Evolutionary conservation across 352 stramenopile genomes (phyloP).

Genomic region (Pythium pyrilobum): DNA sequence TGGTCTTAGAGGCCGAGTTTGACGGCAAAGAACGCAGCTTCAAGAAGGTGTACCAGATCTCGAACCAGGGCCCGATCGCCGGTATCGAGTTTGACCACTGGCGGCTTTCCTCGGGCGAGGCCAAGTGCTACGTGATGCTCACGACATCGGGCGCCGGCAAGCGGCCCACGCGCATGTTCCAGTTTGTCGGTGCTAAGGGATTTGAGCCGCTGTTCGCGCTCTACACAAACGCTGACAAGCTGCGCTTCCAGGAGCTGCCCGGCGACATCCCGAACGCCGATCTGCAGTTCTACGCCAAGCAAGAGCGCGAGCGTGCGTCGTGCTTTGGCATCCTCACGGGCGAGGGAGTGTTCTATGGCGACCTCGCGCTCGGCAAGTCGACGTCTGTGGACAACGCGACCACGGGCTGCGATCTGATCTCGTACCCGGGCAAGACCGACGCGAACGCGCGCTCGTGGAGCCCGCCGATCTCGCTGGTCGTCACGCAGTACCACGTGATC

Average conservation of each 20-base stretch:
- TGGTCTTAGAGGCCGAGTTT: conserved; percentile 83
- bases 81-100: conserved; percentile 82
- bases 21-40: conserved; percentile 83
- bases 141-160: conserved; percentile 83
- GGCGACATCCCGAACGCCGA: conserved; percentile 80
- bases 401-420: conserved; percentile 65
- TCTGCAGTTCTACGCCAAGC: conserved; percentile 71
- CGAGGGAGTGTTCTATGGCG: conserved; percentile 88
- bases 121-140: conserved; percentile 73
- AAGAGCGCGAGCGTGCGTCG: conserved; percentile 74
- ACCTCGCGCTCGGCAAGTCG: conserved; percentile 66
- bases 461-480: conserved; percentile 75
- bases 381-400: conserved; percentile 80
- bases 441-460: conserved; percentile 31
- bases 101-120: conserved; percentile 48
- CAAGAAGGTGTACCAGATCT: conserved; percentile 88
- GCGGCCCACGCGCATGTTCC: conserved; percentile 87
- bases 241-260: conserved; percentile 89
- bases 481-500: conserved; percentile 92
- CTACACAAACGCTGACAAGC: conserved; percentile 74
- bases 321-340: conserved; percentile 90
- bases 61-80: conserved; percentile 78
- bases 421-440: conserved; percentile 61
- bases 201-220: conserved; percentile 84
- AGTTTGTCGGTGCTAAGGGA: conserved; percentile 78